Conservation (phyloP, 2,329 filamentous ascomycete genomes). For the Aureobasidium zeae region DNA sequence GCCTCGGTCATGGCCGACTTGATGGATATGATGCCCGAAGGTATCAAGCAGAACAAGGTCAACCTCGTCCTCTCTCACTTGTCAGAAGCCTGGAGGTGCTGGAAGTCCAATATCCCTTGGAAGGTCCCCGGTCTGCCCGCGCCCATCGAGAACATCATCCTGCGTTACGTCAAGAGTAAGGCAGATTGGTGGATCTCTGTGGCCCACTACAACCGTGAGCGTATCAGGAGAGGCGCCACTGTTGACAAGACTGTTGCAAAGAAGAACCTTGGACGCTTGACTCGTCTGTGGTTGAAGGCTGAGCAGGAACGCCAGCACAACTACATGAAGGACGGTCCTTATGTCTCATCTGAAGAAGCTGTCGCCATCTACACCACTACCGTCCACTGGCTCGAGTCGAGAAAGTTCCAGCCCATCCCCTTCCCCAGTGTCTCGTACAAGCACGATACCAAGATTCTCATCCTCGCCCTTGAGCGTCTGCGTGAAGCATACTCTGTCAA, state of each 20-base stretch:
- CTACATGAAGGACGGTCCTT: conserved; percentile 98
- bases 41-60: conserved; percentile 98
- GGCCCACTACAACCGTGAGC: conserved; percentile 95
- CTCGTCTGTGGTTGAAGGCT: conserved; percentile 91
- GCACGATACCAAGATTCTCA: conserved; percentile 97
- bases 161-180: conserved; percentile 98
- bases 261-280: conserved; percentile 94
- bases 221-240: conserved; percentile 89
- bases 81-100: conserved; percentile 97
- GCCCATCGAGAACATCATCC: conserved; percentile 96
- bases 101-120: conserved; percentile 99
- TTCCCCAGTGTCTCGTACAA: conserved; percentile 99
- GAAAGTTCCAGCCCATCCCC: conserved; percentile 96
- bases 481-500: conserved; percentile 97
- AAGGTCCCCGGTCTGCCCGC: conserved; percentile 95
- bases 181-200: conserved; percentile 99
- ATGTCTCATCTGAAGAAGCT: conserved; percentile 95
- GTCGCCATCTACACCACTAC: conserved; percentile 98
- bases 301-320: conserved; percentile 99
- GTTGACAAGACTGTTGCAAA: conserved; percentile 99
- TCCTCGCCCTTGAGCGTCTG: conserved; percentile 83
- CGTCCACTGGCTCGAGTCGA: conserved; percentile 95
- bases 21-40: conserved; percentile 99
- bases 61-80: conserved; percentile 95
- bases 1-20: conserved; percentile 98